Evolutionary conservation across 176 grass and related monocot genomes (phyloP), one percentile per base, ranked within the genome.

Genomic region (Musa beccarii): DNA sequence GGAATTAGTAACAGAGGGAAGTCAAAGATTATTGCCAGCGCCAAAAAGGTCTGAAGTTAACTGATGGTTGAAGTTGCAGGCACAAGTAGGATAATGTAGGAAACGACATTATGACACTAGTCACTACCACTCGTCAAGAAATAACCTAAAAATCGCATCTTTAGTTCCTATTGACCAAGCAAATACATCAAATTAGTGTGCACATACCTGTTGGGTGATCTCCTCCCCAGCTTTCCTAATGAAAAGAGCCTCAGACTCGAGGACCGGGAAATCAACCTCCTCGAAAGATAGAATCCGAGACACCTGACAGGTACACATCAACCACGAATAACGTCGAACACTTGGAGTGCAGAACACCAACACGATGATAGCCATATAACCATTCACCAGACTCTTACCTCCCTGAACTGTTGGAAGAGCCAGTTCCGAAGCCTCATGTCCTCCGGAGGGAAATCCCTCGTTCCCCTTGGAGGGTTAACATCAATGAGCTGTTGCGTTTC

Each of bases 221-320:
- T 96, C 92, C 50, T 96, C 89, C 15, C 87, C 89, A 53, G 92
- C 83, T 76, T 92, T 96, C 63, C 92, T 75, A 53, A 86, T 83
- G 75, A 96, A 96, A 69, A 96, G 89, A 19, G 87, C 85, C 81
- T 96, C 92, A 14, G 89, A 92, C 78, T 92, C 92, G 43, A 96
- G 89, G 56, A 92, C 93, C 52, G 93, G 93, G 79, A 92, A 96
- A 51, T 96, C 93, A 63, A 96, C 93, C 83, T 96, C 89, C 79
- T 96, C 92, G 49, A 96, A 96, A 23, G 88, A 79, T 61, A 96
- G 86, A 50, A 96, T 59, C 55, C 85, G 78, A 34, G 88, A 91
- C 10, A 96, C 88, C 87, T 86, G 73, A 52, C 53, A 76, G 23
- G 75, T 17, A 25, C 6, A 72, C 72, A 57, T 23, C 70, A 54